Evolutionary conservation across 2,329 filamentous ascomycete species (phyloP).

Genomic region (Xylariaceae sp.): DNA sequence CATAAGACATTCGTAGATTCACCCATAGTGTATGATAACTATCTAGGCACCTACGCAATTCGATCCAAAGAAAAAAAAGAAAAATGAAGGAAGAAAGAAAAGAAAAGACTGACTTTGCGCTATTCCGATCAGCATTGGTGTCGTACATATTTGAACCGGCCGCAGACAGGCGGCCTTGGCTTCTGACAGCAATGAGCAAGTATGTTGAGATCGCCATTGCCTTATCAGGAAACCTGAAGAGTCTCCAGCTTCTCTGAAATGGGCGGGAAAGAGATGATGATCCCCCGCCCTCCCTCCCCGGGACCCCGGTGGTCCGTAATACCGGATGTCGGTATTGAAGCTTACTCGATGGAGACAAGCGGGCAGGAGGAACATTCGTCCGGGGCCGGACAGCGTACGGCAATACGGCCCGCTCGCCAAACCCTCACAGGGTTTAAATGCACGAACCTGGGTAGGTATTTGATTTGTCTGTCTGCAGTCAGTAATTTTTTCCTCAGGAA

Average conservation of each 20-base stretch:
- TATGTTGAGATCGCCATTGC: not conserved
- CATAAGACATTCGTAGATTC: no score
- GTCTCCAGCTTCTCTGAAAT: constrained; percentile 7
- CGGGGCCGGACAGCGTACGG: constrained; percentile 7
- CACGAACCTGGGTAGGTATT: not conserved
- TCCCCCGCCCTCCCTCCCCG: not conserved
- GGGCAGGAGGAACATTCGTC: constrained; percentile 4
- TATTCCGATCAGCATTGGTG: not conserved
- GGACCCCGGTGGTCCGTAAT: constrained; percentile 18
- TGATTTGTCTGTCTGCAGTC: constrained; percentile 9
- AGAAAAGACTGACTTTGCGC: no score
- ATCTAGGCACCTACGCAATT: no score
- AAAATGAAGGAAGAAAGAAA: no score
- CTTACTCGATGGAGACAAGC: constrained; percentile 12
- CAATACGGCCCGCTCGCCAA: constrained; percentile 15
- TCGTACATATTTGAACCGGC: not conserved
- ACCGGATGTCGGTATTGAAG: constrained; percentile 7
- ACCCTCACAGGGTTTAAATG: constrained; percentile 1
- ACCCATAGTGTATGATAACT: no score
- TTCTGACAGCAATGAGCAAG: not conserved
- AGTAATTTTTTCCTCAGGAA: constrained; percentile 1
- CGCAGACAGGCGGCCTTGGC: not conserved
- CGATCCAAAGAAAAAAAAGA: no score
- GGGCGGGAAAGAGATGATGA: constrained; percentile 7
- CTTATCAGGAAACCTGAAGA: not conserved